A percentile compares a stretch with the other conserved stretches of the same genome.
Evolutionary conservation across 2,329 filamentous ascomycete species (phyloP).

Genomic region (Penicillium sp.): DNA sequence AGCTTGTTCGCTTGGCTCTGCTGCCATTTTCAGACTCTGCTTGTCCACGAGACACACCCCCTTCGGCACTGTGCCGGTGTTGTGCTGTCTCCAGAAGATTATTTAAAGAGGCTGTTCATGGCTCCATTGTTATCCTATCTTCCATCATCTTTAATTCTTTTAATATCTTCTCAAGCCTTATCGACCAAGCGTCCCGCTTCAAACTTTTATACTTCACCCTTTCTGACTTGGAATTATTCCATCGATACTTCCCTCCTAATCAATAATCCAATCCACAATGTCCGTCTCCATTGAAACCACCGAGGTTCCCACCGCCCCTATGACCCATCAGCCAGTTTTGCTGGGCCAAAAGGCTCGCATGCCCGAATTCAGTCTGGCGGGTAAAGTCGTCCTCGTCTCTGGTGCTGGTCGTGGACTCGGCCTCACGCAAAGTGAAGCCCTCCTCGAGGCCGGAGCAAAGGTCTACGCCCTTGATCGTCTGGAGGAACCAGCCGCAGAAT

Average conservation of each 20-base stretch:
- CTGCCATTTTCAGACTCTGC: constrained; percentile 2
- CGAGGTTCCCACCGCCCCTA: constrained; percentile 30
- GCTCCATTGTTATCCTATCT: background rate
- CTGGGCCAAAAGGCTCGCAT: constrained; percentile 49
- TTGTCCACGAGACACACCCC: constrained; percentile 5
- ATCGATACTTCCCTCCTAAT: constrained; percentile 1
- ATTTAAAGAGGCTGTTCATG: background rate
- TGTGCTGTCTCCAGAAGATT: background rate
- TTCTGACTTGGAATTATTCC: background rate
- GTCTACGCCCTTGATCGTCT: constrained; percentile 52
- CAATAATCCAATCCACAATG: constrained; percentile 25
- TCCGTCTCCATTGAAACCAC: constrained; percentile 40
- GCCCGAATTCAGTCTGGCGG: constrained; percentile 75
- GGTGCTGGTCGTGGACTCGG: constrained; percentile 74
- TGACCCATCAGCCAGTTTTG: constrained; percentile 31
- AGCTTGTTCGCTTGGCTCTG: constrained; percentile 1
- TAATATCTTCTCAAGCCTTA: background rate
- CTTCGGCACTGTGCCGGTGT: background rate
- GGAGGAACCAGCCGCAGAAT: constrained; percentile 57
- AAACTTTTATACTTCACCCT: background rate
- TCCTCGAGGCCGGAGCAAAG: constrained; percentile 74
- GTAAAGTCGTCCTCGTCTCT: constrained; percentile 72
- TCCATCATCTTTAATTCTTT: background rate
- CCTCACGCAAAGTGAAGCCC: constrained; percentile 72
- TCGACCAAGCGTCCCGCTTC: background rate